Base-by-base conservation (phyloP, 176 grass and related monocot genomes). In the Aegilops speltoides region DNA sequence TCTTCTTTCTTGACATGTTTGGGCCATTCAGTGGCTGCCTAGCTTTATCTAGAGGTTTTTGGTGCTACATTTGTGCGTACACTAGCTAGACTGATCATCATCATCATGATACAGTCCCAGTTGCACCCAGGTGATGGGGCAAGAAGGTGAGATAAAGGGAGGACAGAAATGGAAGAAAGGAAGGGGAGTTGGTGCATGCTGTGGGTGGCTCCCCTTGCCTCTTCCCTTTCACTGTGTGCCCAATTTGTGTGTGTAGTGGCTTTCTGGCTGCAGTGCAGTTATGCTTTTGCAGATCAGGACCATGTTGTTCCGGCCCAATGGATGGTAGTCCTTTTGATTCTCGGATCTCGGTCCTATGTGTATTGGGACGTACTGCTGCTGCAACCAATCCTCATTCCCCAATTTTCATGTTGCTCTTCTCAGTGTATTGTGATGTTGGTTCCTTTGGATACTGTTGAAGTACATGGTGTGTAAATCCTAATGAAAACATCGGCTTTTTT, bases 171-270 rank as follows among this genome's bases (percentile, higher is more conserved):
- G 60, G 3, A 38, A 77, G 54, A 45, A n/a, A 75, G 16, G 78
- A 37, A 4, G 32, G 28, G 28, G 67, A 14, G 74, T 15, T 79
- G 73, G 63, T 69, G 84, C 64, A 76, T 32, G 84, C 13, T 50
- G 63, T 69, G 84, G 84, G 75, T 69, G 75, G 75, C 84, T 86
- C 63, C 36, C 52, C 74, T 86, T 69, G 84, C 69, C 74, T 68
- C 45, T 37, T 79, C 75, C 59, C 84, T 86, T 69, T 79, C 84
- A 68, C 74, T 79, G 74, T 78, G 84, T 50, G 74, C 72, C 46
- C 75, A 59, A 41, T 40, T 86, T 78, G 73, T 19, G 64, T 56
- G 62, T 79, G 22, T 25, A 4, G 3, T 78, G 59, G 73, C 72
- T 66, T 76, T 85, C 32, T 54, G 48, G 61, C 38, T 85, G 73